Base-by-base conservation (phyloP, 768 basidiomycete species). In the Lactarius trivialis region DNA sequence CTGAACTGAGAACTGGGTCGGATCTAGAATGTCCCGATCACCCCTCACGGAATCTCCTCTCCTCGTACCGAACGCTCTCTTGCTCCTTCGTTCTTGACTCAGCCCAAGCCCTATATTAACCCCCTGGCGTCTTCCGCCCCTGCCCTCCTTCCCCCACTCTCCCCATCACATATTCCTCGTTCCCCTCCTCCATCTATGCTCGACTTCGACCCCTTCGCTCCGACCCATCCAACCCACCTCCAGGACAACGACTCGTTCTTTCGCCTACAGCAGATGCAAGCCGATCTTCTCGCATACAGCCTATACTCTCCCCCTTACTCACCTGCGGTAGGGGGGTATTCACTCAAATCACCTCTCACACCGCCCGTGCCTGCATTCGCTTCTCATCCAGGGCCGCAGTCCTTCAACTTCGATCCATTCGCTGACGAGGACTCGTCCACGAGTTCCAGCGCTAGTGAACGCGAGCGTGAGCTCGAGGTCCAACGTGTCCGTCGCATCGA, bases 351-450 rank as follows among this genome's bases (percentile, higher is more conserved):
- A 2, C 58, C 48, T 7, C 30, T 39, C 15, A 41, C 63, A 0
- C 54, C 58, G 4, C 37, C 58, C 30, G 28, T 55, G 0, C 39
- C 53, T 1, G 17, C 62, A 21, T 60, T 41, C 43, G 53, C 58
- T 28, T 17, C 54, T 7, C 43, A 30, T 36, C 56, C 60, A 24
- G 50, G 26, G 34, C 56, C 30, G 6, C 65, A 56, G 19, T 41
- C 67, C 9, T 66, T 67, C 55, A 61, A 50, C 37, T 67, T 67
- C 24, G 67, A 67, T 51, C 67, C 67, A 24, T 67, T 67, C 21
- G 67, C 67, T 0, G 67, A 67, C 7, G 66, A 67, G 24, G 65
- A 63, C 33, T 62, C 58, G 8, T 66, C 64, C 8, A 60, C 60
- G 4, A 56, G 57, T 17, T 67, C 67, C 2, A 59, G 36, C 11